Base-by-base conservation (phyloP, 1,284 basidiomycete species). In the Heliocybe sulcata region DNA sequence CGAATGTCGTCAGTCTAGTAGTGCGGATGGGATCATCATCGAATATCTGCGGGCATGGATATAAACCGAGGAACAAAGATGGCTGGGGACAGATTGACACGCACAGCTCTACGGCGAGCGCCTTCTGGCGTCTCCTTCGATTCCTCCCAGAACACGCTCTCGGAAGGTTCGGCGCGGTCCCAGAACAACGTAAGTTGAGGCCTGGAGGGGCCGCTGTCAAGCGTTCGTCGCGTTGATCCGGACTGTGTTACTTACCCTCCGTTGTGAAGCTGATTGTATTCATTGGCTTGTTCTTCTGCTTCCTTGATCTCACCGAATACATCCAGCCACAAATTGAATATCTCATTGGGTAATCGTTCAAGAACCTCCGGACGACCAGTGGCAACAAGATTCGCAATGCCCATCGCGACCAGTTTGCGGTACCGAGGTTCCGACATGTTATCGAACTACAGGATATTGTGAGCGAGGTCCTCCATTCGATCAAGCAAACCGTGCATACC, bases 311-410 rank as follows among this genome's bases (percentile, higher is more conserved):
- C 93, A 11, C 87, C 89, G 45, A 95, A 87, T 3, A 94, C 92
- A 63, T 95, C 93, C 50, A 92, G 73, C 90, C 92, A 95, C 45
- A 95, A 74, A 65, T 94, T 94, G 70, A 92, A 91, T 59, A 90
- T 81, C 62, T 92, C 90, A 3, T 77, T 79, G 12, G 81, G 76
- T 22, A 92, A 71, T 33, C 87, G 77, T 47, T 80, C 73, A 19
- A 92, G 76, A n/a, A 90, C 83, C 59, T 89, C 85, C 2, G 76
- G 76, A 23, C 79, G 76, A 33, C 81, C 84, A 0, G 87, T 85
- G 1, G 89, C 80, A 45, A 90, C 83, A 3, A 92, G 75, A 29
- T 77, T 74, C 6, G 87, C 86, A 50, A 88, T 81, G 2, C 85
- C 87, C 75, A 91, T 85, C 9, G 88, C 87, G 26, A 80, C 70